These are phyloP conservation scores for Pseudomassariella vexata DNA, from an alignment of 2,329 filamentous ascomycete species.

Conservation along the genomic window DNA sequence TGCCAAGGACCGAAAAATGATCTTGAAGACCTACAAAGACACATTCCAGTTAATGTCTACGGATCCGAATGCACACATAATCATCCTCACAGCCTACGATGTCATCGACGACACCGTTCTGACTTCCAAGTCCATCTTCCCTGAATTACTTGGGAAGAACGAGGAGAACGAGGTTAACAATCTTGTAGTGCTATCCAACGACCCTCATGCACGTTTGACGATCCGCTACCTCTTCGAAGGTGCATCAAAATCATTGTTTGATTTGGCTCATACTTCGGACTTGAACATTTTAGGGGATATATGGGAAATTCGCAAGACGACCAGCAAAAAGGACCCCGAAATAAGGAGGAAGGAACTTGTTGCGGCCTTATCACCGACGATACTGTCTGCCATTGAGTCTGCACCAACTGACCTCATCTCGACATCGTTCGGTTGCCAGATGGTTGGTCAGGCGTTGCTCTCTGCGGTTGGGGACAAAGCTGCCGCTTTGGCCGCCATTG, in stretches of 20 bases:
- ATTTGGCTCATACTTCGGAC: slow-evolving; percentile 56
- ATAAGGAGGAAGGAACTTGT: slow-evolving; percentile 71
- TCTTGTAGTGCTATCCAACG: slow-evolving; percentile 57
- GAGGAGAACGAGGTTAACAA: slow-evolving; percentile 57
- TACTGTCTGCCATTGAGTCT: slow-evolving; percentile 68
- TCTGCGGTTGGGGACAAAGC: slow-evolving; percentile 69
- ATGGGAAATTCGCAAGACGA: slow-evolving; percentile 71
- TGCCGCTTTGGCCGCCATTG: slow-evolving; percentile 65
- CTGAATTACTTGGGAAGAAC: slow-evolving; percentile 75
- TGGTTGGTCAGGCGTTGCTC: slow-evolving; percentile 77
- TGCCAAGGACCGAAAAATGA: slow-evolving; percentile 87
- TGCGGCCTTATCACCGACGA: slow-evolving; percentile 64
- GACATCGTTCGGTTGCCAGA: slow-evolving; percentile 79
- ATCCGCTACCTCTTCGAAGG: slow-evolving; percentile 79
- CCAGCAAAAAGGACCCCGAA: slow-evolving; percentile 87
- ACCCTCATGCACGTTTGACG: slow-evolving; percentile 59
- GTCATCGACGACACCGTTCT: slow-evolving; percentile 92
- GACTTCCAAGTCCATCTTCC: slow-evolving; percentile 77
- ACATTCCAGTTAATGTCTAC: slow-evolving; percentile 79
- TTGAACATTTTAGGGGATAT: slow-evolving; percentile 70
- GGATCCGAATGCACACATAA: slow-evolving; percentile 70
- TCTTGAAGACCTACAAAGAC: slow-evolving; percentile 86
- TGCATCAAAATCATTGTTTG: slow-evolving; percentile 55
- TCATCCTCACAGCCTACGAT: slow-evolving; percentile 83
- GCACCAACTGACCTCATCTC: slow-evolving; percentile 63